Evolutionary conservation across 768 basidiomycete genomes (phyloP).

Genomic region (Amanita phalloides): DNA sequence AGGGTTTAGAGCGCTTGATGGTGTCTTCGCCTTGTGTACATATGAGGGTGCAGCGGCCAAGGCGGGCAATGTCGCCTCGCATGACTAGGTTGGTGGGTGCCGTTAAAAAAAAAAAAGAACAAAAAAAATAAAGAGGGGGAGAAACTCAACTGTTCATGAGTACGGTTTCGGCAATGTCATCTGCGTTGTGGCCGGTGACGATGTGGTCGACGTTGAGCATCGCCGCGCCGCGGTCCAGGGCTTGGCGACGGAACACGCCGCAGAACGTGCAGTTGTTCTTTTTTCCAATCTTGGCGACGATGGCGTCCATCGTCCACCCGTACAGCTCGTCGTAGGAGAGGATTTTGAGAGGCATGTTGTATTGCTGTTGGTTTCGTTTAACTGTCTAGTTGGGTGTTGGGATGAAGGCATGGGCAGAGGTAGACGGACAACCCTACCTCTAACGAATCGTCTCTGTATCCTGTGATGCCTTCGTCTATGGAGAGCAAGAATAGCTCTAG

Average conservation of each 20-base stretch:
- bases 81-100: constrained; percentile 52
- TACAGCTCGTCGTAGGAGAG: constrained; percentile 93
- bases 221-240: constrained; percentile 89
- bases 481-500: constrained; percentile 87
- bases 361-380: constrained; percentile 93
- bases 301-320: constrained; percentile 98
- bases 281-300: constrained; percentile 88
- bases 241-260: constrained; percentile 94
- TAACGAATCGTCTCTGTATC: constrained; percentile 94
- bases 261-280: constrained; percentile 99
- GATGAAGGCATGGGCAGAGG: constrained; percentile 2
- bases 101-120: neutral
- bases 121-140: neutral
- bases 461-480: constrained; percentile 98
- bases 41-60: constrained; percentile 89
- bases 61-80: constrained; percentile 92
- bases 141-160: constrained; percentile 86
- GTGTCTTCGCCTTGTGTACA: constrained; percentile 96
- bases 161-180: constrained; percentile 98
- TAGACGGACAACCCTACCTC: constrained; percentile 43
- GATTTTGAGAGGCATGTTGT: constrained; percentile 91
- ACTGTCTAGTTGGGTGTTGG: constrained; percentile 56
- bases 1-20: constrained; percentile 96
- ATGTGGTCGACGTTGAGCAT: constrained; percentile 90
- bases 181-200: constrained; percentile 98